Evolutionary conservation across 805 yeast genomes (phyloP).

Genomic region (Lachancea sp.): DNA sequence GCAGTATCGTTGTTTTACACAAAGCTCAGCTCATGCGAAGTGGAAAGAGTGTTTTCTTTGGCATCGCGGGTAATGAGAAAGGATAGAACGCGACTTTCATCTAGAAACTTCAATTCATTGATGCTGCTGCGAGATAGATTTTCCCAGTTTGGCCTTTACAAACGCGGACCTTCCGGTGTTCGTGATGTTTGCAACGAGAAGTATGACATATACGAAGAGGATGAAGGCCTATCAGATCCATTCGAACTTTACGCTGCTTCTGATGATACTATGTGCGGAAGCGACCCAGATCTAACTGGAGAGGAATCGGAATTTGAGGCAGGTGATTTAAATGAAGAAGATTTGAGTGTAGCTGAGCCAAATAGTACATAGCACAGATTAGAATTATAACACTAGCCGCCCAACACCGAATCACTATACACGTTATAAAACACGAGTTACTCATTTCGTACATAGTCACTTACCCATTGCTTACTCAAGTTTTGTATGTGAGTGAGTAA

Average conservation of each 20-base stretch:
- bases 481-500: no score
- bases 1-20: conserved; percentile 9
- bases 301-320: background rate
- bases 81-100: background rate
- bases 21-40: conserved; percentile 6
- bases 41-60: conserved; percentile 5
- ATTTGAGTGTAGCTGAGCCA: background rate
- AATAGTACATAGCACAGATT: no score
- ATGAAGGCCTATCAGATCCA: background rate
- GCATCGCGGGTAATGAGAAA: conserved; percentile 1
- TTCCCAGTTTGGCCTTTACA: conserved; percentile 2
- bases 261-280: background rate
- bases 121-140: conserved; percentile 7
- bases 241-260: conserved; percentile 1
- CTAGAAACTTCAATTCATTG: conserved; percentile 1
- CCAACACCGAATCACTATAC: no score
- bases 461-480: no score
- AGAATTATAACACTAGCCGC: no score
- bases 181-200: conserved; percentile 1
- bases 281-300: background rate
- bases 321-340: no score
- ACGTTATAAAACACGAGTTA: no score
- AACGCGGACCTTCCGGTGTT: background rate
- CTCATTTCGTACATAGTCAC: no score
- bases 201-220: background rate